Evolutionary conservation across 2,329 filamentous ascomycete genomes (phyloP), one percentile per base, ranked within the genome.

Genomic region (Pseudocercospora eumusae): DNA sequence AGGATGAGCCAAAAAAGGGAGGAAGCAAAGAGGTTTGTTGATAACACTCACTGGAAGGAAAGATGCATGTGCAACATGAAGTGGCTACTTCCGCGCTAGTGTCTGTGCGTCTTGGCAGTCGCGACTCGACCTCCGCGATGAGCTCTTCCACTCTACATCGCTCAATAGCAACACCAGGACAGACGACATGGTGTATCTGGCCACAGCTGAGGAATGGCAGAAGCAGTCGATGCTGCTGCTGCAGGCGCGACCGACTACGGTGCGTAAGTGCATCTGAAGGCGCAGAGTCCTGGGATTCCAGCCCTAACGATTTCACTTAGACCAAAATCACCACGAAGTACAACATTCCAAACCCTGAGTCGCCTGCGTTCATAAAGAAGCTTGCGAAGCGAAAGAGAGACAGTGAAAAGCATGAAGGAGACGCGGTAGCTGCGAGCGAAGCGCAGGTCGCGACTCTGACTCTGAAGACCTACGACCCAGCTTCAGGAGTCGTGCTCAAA

Each of bases 251-350:
- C 95, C 95, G 3, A 86, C 85, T 33, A 92, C 90, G 44, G 93
- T 96, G 85, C 66, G 86, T 80, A 67, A 63, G 62, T 68, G 57
- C 59, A 40, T 56, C 47, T 40, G 44, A 56, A 40, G 44, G 45
- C 31, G 23, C 57, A 25, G 18, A 21, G 31, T 23, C 57, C 54
- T 53, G 59, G 52, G 20, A 54, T 11, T 54, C 28, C 28, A 54
- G 52, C 59, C 58, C 49, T 60, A 54, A 52, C 27, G 28, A 52
- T 25, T 9, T 13, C 65, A 60, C 27, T 20, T 72, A 97, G 93
- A 93, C 93, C 53, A 86, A 88, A 73, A 91, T 98, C 80, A 96
- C 92, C 69, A 96, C 93, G 66, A 92, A 90, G 82, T 99, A 98
- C 86, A 88, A 86, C 75, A 87, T 93, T 75, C 71, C 72, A 18